Base-by-base conservation (phyloP, 352 stramenopile species). In the Phytophthora constricta region DNA sequence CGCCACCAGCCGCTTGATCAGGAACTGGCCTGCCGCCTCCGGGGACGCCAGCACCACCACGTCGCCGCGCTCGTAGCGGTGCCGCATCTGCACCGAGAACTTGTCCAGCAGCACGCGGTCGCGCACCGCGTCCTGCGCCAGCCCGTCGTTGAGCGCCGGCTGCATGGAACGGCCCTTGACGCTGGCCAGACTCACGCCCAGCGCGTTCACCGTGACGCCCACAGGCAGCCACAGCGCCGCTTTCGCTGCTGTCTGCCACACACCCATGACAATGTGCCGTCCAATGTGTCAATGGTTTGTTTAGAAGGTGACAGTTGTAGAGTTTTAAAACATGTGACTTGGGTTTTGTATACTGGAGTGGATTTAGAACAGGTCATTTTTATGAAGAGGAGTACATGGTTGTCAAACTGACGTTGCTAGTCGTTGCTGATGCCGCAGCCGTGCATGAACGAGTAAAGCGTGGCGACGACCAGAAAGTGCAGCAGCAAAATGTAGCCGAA, bases 391-490 rank as follows among this genome's bases (percentile, higher is more conserved):
- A 23, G 16, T 25, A 47, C 41, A 47, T 47, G 41, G 16, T 47
- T 47, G 41, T 22, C 41, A 47, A 37, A 47, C 41, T 23, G 16
- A 26, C 37, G 47, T 59, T 69, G 69, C 46, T 66, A 91, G 41
- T 84, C 77, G 56, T 96, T 96, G 62, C 72, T 90, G 52, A 96
- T 76, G 11, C 82, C 82, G 70, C 87, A 96, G 45, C 86, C 76
- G 58, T 96, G 87, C 83, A 94, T 93, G 70, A 92, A 94, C 43
- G 84, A 90, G 74, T 96, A 96, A 42, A 96, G 80, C 53, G 87
- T 96, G 22, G 86, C 77, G 43, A 95, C 76, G 37, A 97, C 89
- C 49, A 97, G 84, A 41, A 91, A 86, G 48, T 97, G 89, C 25
- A 97, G 82, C 60, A 94, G 68, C 60, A 96, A 54, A 46, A 96